Percentiles rank a stretch among this genome's conserved stretches.
Evolutionary conservation across 192 early-diverging fungal species (phyloP).

Genomic region (Backusella psychrophila): DNA sequence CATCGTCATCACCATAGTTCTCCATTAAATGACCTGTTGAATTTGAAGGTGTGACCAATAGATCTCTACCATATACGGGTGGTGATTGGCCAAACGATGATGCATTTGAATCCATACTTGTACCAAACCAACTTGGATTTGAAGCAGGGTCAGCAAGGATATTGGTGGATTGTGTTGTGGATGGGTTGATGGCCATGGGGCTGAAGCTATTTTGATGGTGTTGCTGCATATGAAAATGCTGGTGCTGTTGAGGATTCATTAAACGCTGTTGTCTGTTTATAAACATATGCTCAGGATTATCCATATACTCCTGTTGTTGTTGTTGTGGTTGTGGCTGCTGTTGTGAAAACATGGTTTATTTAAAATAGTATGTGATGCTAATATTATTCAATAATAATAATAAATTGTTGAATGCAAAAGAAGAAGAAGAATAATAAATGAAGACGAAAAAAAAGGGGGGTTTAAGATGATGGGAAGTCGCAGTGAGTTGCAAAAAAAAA

Average conservation of each 20-base stretch:
- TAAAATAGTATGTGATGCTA: not conserved
- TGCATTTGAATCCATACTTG: conserved; percentile 25
- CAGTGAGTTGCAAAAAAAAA: not conserved
- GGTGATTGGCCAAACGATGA: conserved; percentile 28
- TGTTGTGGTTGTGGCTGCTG: not conserved
- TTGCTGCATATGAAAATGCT: not conserved
- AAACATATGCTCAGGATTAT: conserved; percentile 7
- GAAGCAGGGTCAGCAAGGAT: conserved; percentile 13
- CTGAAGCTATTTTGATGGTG: conserved; percentile 10
- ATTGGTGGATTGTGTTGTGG: not conserved
- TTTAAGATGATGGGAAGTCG: not conserved
- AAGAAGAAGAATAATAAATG: not conserved
- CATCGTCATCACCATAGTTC: conserved; percentile 15
- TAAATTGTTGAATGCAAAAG: not conserved
- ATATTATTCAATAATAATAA: not conserved
- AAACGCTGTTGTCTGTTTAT: not conserved
- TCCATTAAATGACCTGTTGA: conserved; percentile 25
- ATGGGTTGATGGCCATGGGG: conserved; percentile 9
- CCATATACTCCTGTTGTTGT: not conserved
- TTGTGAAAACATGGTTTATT: not conserved
- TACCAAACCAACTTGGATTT: conserved; percentile 22
- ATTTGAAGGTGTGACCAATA: conserved; percentile 25
- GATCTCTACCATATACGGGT: conserved; percentile 21
- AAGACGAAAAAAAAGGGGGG: not conserved
- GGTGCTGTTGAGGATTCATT: not conserved